Conservation (phyloP, 73 alveolate species). For the Effrenium voratum region DNA sequence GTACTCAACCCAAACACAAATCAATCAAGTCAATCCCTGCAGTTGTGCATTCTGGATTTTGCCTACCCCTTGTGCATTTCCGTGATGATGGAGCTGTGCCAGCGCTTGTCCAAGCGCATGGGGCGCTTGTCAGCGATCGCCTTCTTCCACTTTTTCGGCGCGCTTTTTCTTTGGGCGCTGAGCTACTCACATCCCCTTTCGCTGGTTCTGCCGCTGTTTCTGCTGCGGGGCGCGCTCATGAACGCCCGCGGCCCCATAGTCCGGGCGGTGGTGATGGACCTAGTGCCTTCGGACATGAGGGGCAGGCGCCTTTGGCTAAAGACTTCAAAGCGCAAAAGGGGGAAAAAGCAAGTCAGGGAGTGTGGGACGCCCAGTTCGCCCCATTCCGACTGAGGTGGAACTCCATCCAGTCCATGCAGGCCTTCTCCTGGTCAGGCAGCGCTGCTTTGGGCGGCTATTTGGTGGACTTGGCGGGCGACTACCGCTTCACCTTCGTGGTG, state of each 20-base stretch:
- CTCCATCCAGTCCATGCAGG: slow-evolving; percentile 54
- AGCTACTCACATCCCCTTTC: slow-evolving; percentile 64
- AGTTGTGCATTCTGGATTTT: slow-evolving; percentile 22
- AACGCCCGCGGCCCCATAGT: slow-evolving; percentile 72
- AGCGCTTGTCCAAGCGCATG: not conserved
- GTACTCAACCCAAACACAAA: not conserved
- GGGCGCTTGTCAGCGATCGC: not conserved
- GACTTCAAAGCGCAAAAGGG: not conserved
- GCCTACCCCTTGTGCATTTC: slow-evolving; percentile 51
- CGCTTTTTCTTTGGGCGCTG: slow-evolving; percentile 48
- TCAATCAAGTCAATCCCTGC: not conserved
- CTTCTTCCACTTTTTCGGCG: slow-evolving; percentile 59
- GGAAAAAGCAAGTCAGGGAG: not conserved
- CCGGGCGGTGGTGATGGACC: slow-evolving; percentile 66
- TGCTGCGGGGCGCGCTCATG: slow-evolving; percentile 82
- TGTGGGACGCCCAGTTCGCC: not conserved
- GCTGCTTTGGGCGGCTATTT: slow-evolving; percentile 93
- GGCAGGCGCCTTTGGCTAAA: no score
- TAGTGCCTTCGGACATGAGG: slow-evolving; percentile 56
- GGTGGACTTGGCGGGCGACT: slow-evolving; percentile 74
- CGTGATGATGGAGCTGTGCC: not conserved
- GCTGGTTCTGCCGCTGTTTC: slow-evolving; percentile 37
- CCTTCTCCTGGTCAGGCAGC: slow-evolving; percentile 82
- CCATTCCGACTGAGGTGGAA: slow-evolving; percentile 35
- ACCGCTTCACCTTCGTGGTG: slow-evolving; percentile 77